A percentile compares a stretch with the other conserved stretches of the same genome.
phyloP scores from a whole-genome alignment of 2,329 filamentous ascomycete genomes.

The Anthostomella pinea region DNA sequence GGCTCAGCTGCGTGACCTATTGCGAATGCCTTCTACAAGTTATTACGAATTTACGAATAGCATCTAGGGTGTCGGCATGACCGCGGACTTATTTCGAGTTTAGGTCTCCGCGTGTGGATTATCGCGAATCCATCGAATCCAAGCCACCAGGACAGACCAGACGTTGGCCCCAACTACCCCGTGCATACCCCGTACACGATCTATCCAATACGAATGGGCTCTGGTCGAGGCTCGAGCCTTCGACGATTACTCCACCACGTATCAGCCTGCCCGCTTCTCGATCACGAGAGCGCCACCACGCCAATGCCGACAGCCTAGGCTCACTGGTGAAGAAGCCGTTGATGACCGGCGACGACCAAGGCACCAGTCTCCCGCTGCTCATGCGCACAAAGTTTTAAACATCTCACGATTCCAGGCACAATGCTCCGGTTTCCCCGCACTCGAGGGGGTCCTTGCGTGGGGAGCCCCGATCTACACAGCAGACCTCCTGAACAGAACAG shows the following conservation, averaged over 20 bases:
- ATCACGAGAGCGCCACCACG: background rate
- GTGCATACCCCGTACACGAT: too few species aligned
- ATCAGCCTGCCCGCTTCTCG: background rate
- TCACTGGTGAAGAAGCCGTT: too few species aligned
- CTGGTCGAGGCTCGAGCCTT: background rate
- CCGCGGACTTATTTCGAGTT: background rate
- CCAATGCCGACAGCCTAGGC: too few species aligned
- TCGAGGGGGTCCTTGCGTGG: too few species aligned
- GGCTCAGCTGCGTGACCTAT: background rate
- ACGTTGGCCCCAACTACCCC: too few species aligned
- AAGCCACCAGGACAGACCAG: background rate
- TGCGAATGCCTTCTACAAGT: background rate
- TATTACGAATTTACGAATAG: background rate
- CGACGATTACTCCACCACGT: background rate
- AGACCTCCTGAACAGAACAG: too few species aligned
- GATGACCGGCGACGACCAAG: too few species aligned
- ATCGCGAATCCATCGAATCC: background rate
- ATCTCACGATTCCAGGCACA: too few species aligned
- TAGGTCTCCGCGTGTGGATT: background rate
- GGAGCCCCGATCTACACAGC: too few species aligned
- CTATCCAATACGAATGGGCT: background rate
- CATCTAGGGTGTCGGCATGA: background rate
- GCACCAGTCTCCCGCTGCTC: too few species aligned
- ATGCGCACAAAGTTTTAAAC: too few species aligned
- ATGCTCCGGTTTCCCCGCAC: too few species aligned